A percentile compares a stretch with the other conserved stretches of the same genome.
phyloP scores from a whole-genome alignment of 192 early-diverging fungal genomes.

The Martensiomyces pterosporus region DNA sequence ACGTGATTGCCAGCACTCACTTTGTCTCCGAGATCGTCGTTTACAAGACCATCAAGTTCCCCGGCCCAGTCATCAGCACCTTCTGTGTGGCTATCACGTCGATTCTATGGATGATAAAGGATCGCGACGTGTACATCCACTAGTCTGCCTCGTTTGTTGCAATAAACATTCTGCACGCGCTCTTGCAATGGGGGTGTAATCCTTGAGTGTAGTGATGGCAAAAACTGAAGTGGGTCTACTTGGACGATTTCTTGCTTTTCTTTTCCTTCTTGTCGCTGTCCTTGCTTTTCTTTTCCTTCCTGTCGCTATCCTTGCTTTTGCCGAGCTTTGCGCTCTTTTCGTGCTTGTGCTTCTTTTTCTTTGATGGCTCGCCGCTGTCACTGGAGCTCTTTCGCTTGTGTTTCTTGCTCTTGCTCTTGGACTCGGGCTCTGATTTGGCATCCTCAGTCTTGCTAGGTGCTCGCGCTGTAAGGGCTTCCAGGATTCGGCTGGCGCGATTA shows the following conservation, averaged over 20 bases:
- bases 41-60: conserved; percentile 59
- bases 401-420: conserved; percentile 17
- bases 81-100: conserved; percentile 61
- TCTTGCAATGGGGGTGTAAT: no score
- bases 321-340: conserved; percentile 8
- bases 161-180: no score
- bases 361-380: conserved; percentile 15
- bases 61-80: conserved; percentile 61
- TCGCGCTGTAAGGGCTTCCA: no score
- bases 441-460: conserved; percentile 11
- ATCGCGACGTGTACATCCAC: conserved; percentile 34
- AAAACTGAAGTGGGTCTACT: neutral
- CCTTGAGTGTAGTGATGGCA: no score
- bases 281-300: conserved; percentile 15
- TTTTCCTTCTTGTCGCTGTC: conserved; percentile 6
- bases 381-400: conserved; percentile 4
- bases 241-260: conserved; percentile 12
- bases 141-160: conserved; percentile 4
- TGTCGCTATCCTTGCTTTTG: conserved; percentile 6
- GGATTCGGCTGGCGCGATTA: neutral
- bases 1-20: conserved; percentile 65
- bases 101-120: conserved; percentile 46
- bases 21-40: conserved; percentile 64
- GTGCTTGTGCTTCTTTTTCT: conserved; percentile 9
- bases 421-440: no score